Conservation (phyloP, 148 eudicot species). For the Rhododendron mucronatum region DNA sequence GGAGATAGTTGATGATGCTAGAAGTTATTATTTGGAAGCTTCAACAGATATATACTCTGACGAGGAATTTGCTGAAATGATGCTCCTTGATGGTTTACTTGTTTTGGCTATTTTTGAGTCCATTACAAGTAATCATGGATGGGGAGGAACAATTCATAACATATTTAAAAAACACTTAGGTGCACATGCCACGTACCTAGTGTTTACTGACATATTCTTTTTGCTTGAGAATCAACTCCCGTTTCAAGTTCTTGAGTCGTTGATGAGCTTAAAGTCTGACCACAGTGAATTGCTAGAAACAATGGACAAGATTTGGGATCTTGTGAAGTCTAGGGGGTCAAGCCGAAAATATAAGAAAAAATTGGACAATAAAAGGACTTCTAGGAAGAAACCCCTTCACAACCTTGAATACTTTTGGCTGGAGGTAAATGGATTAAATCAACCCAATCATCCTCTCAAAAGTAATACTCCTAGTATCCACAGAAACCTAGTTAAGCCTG, state of each 20-base stretch:
- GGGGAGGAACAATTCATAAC: too few relatives aligned
- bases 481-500: background rate
- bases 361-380: too few relatives aligned
- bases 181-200: background rate
- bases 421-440: background rate
- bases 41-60: too few relatives aligned
- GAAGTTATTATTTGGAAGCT: too few relatives aligned
- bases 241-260: background rate
- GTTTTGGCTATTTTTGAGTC: too few relatives aligned
- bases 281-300: background rate
- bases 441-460: background rate
- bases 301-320: background rate
- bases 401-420: background rate
- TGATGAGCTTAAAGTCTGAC: background rate
- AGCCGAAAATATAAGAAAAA: too few relatives aligned
- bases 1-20: too few relatives aligned
- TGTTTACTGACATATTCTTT: background rate
- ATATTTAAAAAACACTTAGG: background rate
- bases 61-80: too few relatives aligned
- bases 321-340: background rate
- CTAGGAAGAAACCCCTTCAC: background rate
- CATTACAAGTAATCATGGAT: too few relatives aligned
- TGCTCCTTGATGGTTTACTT: too few relatives aligned
- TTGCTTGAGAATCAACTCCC: constrained; percentile 4
- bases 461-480: too few relatives aligned